These are phyloP conservation scores for Penicillium hesseltinei DNA, from an alignment of 2,329 filamentous ascomycete species.

Conservation along the genomic window DNA sequence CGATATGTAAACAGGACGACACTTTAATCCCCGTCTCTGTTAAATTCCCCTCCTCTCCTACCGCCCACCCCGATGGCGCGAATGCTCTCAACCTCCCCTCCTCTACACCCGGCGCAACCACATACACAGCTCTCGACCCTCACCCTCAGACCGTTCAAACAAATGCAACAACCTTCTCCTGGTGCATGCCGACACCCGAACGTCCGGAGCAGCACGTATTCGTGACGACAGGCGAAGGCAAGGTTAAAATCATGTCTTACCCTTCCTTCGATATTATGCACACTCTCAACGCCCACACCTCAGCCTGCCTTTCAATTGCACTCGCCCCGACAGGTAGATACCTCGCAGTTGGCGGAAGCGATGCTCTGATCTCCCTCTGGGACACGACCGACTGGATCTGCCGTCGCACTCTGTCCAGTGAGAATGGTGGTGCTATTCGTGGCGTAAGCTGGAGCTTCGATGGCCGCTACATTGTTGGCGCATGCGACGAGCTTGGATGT, in stretches of 20 bases:
- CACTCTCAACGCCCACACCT: slow-evolving; percentile 50
- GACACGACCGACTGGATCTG: slow-evolving; percentile 54
- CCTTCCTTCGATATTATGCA: slow-evolving; percentile 46
- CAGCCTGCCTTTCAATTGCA: slow-evolving; percentile 47
- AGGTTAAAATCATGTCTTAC: slow-evolving; percentile 49
- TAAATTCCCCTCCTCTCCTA: slow-evolving; percentile 40
- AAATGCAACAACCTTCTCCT: slow-evolving; percentile 49
- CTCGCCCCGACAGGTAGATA: slow-evolving; percentile 50
- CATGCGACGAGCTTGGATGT: slow-evolving; percentile 47
- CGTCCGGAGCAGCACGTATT: slow-evolving; percentile 44
- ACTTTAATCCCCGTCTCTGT: slow-evolving; percentile 48
- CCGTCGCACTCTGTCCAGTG: slow-evolving; percentile 47
- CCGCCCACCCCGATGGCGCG: slow-evolving; percentile 22
- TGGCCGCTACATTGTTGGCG: slow-evolving; percentile 49
- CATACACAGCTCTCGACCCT: slow-evolving; percentile 41
- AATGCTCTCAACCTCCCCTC: slow-evolving; percentile 7
- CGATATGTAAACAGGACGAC: slow-evolving; percentile 40
- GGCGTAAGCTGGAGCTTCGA: slow-evolving; percentile 53
- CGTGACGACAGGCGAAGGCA: slow-evolving; percentile 50
- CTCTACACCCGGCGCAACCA: slow-evolving; percentile 23
- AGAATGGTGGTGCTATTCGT: slow-evolving; percentile 46
- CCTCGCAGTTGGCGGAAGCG: slow-evolving; percentile 49
- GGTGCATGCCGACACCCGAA: slow-evolving; percentile 38
- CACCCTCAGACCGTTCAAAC: slow-evolving; percentile 49
- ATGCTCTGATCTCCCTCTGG: slow-evolving; percentile 52